Percentiles rank a stretch among this genome's conserved stretches.
phyloP scores from a whole-genome alignment of 2,329 filamentous ascomycete species.

The Podosphaera xanthii region DNA sequence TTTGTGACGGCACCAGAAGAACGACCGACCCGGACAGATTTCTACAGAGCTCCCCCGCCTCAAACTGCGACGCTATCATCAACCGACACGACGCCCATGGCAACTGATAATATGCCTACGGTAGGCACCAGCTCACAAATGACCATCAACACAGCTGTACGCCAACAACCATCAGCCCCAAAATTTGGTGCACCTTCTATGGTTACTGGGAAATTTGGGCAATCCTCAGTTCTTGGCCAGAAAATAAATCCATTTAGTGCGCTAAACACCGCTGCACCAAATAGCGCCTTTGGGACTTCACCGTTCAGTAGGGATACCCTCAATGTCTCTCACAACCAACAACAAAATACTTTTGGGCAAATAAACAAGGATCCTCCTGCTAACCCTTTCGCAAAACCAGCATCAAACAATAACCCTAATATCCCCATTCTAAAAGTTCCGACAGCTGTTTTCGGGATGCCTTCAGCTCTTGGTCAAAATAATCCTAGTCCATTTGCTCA shows the following conservation, averaged over 20 bases:
- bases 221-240: conserved; percentile 3
- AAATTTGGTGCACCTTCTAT: conserved; percentile 8
- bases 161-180: conserved; percentile 9
- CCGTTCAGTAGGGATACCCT: background rate
- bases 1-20: conserved; percentile 45
- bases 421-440: background rate
- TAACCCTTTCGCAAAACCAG: background rate
- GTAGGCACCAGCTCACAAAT: background rate
- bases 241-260: conserved; percentile 22
- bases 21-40: conserved; percentile 54
- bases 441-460: no score
- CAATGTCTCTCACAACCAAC: background rate
- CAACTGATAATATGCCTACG: background rate
- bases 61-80: background rate
- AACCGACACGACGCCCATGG: background rate
- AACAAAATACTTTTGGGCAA: background rate
- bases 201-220: conserved; percentile 4
- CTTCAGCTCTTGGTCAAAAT: no score
- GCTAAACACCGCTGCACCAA: conserved; percentile 2
- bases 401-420: background rate
- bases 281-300: background rate
- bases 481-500: no score
- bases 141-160: background rate
- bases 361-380: background rate
- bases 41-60: conserved; percentile 24